Conservation (phyloP, 176 grass and related monocot genomes). For the Carex littledalei region DNA sequence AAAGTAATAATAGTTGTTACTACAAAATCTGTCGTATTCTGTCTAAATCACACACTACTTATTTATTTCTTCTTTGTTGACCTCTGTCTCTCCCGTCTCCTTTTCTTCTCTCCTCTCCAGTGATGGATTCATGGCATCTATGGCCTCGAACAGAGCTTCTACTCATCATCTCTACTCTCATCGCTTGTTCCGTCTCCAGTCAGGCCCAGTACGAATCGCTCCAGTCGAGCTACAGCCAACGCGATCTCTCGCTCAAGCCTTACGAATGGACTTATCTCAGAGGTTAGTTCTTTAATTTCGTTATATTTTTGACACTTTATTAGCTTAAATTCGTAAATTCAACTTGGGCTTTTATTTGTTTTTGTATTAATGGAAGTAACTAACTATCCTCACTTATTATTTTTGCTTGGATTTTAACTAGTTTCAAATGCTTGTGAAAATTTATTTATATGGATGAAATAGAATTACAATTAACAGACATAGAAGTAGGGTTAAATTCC, state of each 20-base stretch:
- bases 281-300: slow-evolving; percentile 35
- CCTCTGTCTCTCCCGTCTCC: background rate
- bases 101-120: background rate
- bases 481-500: background rate
- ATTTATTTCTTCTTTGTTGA: too few relatives aligned
- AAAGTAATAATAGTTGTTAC: too few relatives aligned
- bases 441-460: background rate
- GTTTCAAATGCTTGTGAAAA: background rate
- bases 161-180: background rate
- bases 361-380: background rate
- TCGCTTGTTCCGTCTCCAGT: background rate
- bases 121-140: slow-evolving; percentile 21
- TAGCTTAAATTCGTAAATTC: background rate
- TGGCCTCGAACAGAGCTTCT: background rate
- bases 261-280: slow-evolving; percentile 95
- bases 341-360: background rate
- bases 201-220: slow-evolving; percentile 26
- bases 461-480: background rate
- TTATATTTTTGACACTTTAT: background rate
- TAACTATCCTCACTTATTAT: background rate
- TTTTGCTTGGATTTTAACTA: background rate
- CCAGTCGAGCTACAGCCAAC: slow-evolving; percentile 47
- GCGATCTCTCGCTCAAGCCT: slow-evolving; percentile 47
- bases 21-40: too few relatives aligned
- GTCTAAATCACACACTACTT: too few relatives aligned